A percentile compares a stretch with the other conserved stretches of the same genome.
Conservation (phyloP, 768 basidiomycete genomes). For the Hemileccinum rubropunctum region DNA sequence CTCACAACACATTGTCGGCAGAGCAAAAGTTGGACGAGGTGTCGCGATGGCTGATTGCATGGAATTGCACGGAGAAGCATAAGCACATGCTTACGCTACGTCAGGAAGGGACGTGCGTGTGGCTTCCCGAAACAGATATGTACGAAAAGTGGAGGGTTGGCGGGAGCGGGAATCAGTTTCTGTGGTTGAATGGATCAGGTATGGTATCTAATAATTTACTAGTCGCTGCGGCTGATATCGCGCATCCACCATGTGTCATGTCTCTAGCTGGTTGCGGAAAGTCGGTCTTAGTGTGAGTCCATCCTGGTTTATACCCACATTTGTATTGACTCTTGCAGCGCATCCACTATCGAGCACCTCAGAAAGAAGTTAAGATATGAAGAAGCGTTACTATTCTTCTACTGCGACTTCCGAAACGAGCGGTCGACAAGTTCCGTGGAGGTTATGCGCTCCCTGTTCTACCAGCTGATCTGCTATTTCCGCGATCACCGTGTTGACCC, state of each 20-base stretch:
- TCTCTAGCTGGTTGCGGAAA: not conserved
- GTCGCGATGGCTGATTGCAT: not conserved
- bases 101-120: not conserved
- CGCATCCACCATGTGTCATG: not conserved
- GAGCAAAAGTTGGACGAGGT: not conserved
- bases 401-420: not conserved
- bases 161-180: not conserved
- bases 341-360: not conserved
- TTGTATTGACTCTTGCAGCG: not conserved
- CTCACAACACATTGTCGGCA: not conserved
- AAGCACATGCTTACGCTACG: not conserved
- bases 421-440: not conserved
- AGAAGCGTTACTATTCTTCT: not conserved
- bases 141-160: not conserved
- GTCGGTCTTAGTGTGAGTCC: not conserved
- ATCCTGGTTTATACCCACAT: not conserved
- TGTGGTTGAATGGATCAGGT: constrained; percentile 1
- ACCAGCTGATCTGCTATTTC: not conserved
- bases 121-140: not conserved
- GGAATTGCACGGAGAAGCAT: not conserved
- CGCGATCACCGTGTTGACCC: not conserved
- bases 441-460: not conserved
- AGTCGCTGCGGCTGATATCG: not conserved
- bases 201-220: not conserved
- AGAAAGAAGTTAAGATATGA: not conserved